These are phyloP conservation scores for Exophiala spinifera DNA, from an alignment of 2,329 filamentous ascomycete genomes.

Conservation along the genomic window DNA sequence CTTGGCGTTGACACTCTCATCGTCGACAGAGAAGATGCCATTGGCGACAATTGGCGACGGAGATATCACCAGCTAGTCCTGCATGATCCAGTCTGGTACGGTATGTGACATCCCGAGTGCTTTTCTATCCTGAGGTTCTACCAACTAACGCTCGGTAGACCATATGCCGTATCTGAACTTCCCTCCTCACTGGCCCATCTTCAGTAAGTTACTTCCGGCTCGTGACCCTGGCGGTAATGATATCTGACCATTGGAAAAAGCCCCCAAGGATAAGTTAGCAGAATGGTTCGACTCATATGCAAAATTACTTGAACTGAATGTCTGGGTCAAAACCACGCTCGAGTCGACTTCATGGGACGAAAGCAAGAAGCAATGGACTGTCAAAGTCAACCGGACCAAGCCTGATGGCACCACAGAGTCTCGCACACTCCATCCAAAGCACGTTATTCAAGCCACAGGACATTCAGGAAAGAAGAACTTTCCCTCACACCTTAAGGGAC, in stretches of 20 bases:
- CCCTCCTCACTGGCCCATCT: conserved; percentile 63
- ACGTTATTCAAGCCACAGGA: conserved; percentile 66
- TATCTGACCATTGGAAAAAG: not conserved
- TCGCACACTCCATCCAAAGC: conserved; percentile 58
- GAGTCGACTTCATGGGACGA: conserved; percentile 52
- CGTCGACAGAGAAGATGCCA: conserved; percentile 56
- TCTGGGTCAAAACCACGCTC: conserved; percentile 59
- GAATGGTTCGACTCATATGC: conserved; percentile 68
- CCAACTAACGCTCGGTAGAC: conserved; percentile 12
- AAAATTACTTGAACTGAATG: conserved; percentile 63
- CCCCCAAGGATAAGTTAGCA: conserved; percentile 67
- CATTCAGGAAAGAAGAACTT: conserved; percentile 64
- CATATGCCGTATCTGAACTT: conserved; percentile 63
- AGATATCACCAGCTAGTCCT: conserved; percentile 64
- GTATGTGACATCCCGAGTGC: not conserved
- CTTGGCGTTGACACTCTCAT: conserved; percentile 55
- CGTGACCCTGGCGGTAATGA: not conserved
- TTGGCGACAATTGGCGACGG: conserved; percentile 64
- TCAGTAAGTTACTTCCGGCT: conserved; percentile 38
- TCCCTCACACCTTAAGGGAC: conserved; percentile 43
- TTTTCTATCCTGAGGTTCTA: not conserved
- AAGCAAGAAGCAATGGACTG: conserved; percentile 51
- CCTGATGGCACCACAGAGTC: conserved; percentile 42
- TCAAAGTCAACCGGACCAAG: conserved; percentile 48
- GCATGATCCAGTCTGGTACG: conserved; percentile 60